These are phyloP conservation scores for Coemansia sp. DNA, from an alignment of 192 early-diverging fungal genomes.

Conservation along the genomic window DNA sequence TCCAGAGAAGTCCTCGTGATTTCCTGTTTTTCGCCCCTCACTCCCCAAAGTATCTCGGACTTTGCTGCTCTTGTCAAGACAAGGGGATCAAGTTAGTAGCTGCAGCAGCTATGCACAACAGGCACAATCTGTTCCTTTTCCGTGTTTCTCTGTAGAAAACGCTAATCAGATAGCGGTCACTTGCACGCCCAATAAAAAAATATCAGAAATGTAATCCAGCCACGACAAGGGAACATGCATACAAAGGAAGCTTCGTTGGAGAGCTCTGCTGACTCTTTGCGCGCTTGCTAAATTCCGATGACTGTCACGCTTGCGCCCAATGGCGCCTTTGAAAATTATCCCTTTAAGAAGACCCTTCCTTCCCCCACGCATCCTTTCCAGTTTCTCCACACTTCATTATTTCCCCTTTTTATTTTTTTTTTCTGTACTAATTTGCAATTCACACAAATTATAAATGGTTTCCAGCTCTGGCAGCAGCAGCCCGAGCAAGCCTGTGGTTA, in stretches of 20 bases:
- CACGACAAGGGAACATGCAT: background rate
- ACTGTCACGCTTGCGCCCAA: background rate
- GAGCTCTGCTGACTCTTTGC: conserved; percentile 4
- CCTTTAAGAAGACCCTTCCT: background rate
- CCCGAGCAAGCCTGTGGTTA: background rate
- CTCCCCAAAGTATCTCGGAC: background rate
- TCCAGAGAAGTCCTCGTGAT: background rate
- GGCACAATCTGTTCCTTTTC: background rate
- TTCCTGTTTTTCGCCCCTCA: background rate
- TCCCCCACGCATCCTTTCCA: background rate
- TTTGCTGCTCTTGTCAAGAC: background rate
- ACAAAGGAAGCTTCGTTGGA: background rate
- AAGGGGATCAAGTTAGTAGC: background rate
- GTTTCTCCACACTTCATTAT: background rate
- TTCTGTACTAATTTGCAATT: conserved; percentile 7
- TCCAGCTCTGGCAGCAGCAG: conserved; percentile 1
- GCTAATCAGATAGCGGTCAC: background rate
- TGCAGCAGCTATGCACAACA: background rate
- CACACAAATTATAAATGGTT: background rate
- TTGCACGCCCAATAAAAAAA: background rate
- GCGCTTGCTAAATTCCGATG: conserved; percentile 3
- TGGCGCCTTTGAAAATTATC: background rate
- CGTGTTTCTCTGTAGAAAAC: background rate
- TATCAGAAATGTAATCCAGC: background rate
- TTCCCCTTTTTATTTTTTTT: background rate